Evolutionary conservation across 352 stramenopile genomes (phyloP).

Genomic region (Globisporangium solare): DNA sequence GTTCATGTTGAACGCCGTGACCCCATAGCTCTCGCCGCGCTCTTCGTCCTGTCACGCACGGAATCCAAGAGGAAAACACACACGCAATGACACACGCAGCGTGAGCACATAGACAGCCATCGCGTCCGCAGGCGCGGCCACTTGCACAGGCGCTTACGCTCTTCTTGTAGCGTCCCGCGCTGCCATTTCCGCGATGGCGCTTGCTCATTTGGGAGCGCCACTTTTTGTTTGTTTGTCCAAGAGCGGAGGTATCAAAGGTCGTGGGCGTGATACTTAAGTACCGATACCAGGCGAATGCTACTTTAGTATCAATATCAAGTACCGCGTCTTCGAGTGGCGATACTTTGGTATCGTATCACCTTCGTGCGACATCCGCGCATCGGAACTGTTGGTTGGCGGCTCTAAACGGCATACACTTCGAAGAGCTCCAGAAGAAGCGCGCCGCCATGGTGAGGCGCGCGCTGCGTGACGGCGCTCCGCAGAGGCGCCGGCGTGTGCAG

Average conservation of each 20-base stretch:
- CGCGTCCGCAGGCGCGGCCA: background rate
- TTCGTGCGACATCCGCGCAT: conserved; percentile 14
- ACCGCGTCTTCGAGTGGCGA: background rate
- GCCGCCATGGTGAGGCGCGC: conserved; percentile 13
- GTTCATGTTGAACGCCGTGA: conserved; percentile 82
- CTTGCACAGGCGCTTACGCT: background rate
- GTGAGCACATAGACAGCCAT: background rate
- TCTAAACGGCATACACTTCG: conserved; percentile 13
- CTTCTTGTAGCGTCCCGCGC: background rate
- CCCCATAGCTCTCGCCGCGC: conserved; percentile 28
- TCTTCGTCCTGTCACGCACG: conserved; percentile 2
- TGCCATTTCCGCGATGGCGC: conserved; percentile 6
- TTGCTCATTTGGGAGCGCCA: conserved; percentile 7
- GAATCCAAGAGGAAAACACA: background rate
- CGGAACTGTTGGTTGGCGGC: conserved; percentile 18
- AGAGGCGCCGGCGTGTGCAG: too few relatives aligned
- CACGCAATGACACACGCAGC: background rate
- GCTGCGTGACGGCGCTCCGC: background rate
- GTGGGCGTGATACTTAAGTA: background rate
- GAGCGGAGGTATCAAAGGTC: too few relatives aligned
- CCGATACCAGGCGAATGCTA: background rate
- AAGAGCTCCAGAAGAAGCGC: conserved; percentile 5
- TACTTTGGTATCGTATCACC: conserved; percentile 3
- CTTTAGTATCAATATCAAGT: conserved; percentile 12
- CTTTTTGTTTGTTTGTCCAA: background rate